These are phyloP conservation scores for Chamaecyparis obtusa DNA, from an alignment of 75 land plant species.

Conservation along the genomic window DNA sequence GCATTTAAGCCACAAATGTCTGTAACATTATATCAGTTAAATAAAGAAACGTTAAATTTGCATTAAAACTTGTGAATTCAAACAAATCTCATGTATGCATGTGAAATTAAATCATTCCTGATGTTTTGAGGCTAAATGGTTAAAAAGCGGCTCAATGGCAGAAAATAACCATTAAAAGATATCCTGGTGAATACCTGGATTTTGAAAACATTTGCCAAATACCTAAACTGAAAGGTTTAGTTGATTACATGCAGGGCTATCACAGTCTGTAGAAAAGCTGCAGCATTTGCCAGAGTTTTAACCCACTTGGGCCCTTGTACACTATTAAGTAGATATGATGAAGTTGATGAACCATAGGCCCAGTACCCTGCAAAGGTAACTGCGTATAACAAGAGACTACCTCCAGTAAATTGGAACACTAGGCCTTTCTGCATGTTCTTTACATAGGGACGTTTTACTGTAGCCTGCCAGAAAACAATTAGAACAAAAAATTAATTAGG, in stretches of 20 bases:
- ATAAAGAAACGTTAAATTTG: too few species aligned
- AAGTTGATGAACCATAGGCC: conserved; percentile 77
- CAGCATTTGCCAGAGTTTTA: conserved; percentile 51
- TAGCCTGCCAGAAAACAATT: conserved; percentile 44
- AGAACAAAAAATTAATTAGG: neutral
- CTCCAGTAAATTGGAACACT: conserved; percentile 65
- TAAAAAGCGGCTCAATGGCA: neutral
- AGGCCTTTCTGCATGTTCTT: conserved; percentile 77
- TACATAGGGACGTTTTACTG: conserved; percentile 60
- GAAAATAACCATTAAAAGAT: neutral
- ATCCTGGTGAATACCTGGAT: neutral
- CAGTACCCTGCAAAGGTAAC: conserved; percentile 78
- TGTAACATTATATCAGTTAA: too few species aligned
- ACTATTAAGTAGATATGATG: conserved; percentile 64
- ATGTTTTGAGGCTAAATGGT: too few species aligned
- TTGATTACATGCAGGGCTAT: conserved; percentile 70
- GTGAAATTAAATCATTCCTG: neutral
- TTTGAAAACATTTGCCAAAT: neutral
- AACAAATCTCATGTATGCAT: neutral
- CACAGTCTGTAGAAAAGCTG: conserved; percentile 81
- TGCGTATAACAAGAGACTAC: conserved; percentile 51
- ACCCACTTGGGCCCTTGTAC: conserved; percentile 60
- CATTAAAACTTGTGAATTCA: too few species aligned
- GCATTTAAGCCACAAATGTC: too few species aligned
- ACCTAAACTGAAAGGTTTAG: neutral